phyloP scores from a whole-genome alignment of 2,329 filamentous ascomycete species.

The Aotearoamyces nothofagi region DNA sequence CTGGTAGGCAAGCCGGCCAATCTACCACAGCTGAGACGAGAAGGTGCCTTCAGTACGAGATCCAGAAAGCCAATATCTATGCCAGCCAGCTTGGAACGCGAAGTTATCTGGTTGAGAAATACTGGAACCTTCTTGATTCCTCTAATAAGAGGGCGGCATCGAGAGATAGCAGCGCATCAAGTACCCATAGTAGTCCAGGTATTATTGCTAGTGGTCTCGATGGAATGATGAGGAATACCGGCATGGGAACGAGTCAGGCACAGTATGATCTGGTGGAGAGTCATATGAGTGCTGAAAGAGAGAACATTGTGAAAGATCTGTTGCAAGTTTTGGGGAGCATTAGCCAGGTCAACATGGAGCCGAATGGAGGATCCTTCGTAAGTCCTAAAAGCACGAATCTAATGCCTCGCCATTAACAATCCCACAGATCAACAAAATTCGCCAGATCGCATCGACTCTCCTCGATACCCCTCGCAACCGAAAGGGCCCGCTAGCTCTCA shows the following conservation, averaged over 20 bases:
- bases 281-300: slow-evolving; percentile 59
- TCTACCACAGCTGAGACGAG: no score
- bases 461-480: slow-evolving; percentile 43
- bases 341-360: slow-evolving; percentile 73
- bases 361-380: slow-evolving; percentile 49
- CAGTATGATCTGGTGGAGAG: slow-evolving; percentile 24
- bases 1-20: slow-evolving; percentile 3
- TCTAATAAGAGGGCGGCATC: slow-evolving; percentile 27
- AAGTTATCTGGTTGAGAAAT: slow-evolving; percentile 76
- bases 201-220: slow-evolving; percentile 14
- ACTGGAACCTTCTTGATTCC: slow-evolving; percentile 61
- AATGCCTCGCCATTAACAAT: no score
- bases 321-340: slow-evolving; percentile 62
- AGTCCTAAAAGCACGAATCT: no score
- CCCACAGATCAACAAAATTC: slow-evolving; percentile 57
- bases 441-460: slow-evolving; percentile 68
- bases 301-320: slow-evolving; percentile 68
- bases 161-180: slow-evolving; percentile 4
- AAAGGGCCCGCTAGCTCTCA: slow-evolving; percentile 33
- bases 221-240: slow-evolving; percentile 19
- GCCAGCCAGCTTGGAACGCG: slow-evolving; percentile 67
- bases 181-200: slow-evolving; percentile 10
- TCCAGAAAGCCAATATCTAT: slow-evolving; percentile 85
- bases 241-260: slow-evolving; percentile 25
- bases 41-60: slow-evolving; percentile 60